phyloP scores from a whole-genome alignment of 257 asterid genomes.

The Misopates orontium region DNA sequence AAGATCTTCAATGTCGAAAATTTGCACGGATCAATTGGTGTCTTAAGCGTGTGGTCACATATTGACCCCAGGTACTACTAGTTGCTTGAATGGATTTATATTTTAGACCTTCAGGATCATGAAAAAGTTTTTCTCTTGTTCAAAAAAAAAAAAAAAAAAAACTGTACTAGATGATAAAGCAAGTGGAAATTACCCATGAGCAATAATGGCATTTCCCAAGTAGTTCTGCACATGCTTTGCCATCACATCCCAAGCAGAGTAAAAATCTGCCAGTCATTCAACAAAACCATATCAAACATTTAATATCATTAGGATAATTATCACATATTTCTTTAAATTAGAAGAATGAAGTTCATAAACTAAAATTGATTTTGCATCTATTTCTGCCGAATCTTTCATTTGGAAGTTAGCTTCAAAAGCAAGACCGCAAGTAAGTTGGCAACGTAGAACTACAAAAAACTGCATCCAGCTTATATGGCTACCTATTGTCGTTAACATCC shows the following conservation, averaged over 20 bases:
- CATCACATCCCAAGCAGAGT: constrained; percentile 95
- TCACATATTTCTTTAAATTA: not conserved
- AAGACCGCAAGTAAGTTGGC: not conserved
- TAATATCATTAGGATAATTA: not conserved
- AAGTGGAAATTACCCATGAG: constrained; percentile 61
- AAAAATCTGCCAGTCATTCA: constrained; percentile 66
- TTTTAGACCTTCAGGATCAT: constrained; percentile 19
- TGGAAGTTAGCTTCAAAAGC: constrained; percentile 11
- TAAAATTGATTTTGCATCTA: not conserved
- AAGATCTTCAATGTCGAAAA: not conserved
- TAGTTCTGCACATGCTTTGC: constrained; percentile 59
- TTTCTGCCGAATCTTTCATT: constrained; percentile 11
- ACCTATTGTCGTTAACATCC: not conserved
- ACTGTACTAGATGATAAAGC: constrained; percentile 16
- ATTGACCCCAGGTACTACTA: not conserved
- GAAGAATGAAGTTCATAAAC: not conserved
- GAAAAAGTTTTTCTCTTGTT: not conserved
- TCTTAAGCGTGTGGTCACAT: constrained; percentile 1
- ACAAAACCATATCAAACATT: constrained; percentile 29
- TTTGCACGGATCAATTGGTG: constrained; percentile 5
- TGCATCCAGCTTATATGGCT: not conserved
- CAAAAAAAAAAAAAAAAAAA: not conserved
- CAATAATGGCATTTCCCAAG: constrained; percentile 57
- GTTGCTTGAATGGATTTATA: constrained; percentile 17
- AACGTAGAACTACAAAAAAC: not conserved